phyloP scores from a whole-genome alignment of 768 basidiomycete species.

The Lactarius indigo region DNA sequence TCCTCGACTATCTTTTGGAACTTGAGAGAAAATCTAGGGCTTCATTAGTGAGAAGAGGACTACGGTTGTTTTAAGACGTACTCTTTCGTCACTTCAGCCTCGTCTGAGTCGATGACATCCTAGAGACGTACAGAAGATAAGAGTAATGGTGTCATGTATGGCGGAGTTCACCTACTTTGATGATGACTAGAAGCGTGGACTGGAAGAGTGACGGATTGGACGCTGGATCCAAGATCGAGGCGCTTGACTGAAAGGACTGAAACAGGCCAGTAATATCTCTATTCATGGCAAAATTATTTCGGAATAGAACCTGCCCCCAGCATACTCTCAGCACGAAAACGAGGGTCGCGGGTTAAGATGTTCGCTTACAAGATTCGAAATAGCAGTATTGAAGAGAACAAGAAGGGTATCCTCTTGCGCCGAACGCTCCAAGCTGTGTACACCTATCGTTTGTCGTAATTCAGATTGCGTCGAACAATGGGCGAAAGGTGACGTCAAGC shows the following conservation, averaged over 20 bases:
- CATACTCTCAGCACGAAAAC: neutral
- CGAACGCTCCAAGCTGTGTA: conserved; percentile 62
- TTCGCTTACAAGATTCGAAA: conserved; percentile 52
- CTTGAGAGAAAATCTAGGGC: conserved; percentile 50
- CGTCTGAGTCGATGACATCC: conserved; percentile 65
- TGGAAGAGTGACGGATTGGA: conserved; percentile 58
- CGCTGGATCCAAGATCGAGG: conserved; percentile 54
- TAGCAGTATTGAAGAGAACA: conserved; percentile 61
- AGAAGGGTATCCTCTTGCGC: conserved; percentile 62
- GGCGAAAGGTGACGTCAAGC: neutral
- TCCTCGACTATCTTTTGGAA: conserved; percentile 60
- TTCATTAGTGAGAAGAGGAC: neutral
- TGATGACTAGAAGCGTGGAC: conserved; percentile 59
- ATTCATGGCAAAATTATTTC: conserved; percentile 62
- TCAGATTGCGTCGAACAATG: neutral
- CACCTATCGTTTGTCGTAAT: conserved; percentile 36
- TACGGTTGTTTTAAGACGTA: conserved; percentile 30
- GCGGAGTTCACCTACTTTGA: conserved; percentile 43
- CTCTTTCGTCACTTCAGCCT: conserved; percentile 55
- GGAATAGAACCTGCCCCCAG: conserved; percentile 51
- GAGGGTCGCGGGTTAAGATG: neutral
- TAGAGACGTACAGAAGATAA: conserved; percentile 25
- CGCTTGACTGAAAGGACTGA: conserved; percentile 58
- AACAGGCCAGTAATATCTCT: conserved; percentile 60
- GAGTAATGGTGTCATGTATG: no score